Percentiles rank a stretch among this genome's conserved stretches.
phyloP scores from a whole-genome alignment of 2,329 filamentous ascomycete genomes.

The Alternaria tenuissima region DNA sequence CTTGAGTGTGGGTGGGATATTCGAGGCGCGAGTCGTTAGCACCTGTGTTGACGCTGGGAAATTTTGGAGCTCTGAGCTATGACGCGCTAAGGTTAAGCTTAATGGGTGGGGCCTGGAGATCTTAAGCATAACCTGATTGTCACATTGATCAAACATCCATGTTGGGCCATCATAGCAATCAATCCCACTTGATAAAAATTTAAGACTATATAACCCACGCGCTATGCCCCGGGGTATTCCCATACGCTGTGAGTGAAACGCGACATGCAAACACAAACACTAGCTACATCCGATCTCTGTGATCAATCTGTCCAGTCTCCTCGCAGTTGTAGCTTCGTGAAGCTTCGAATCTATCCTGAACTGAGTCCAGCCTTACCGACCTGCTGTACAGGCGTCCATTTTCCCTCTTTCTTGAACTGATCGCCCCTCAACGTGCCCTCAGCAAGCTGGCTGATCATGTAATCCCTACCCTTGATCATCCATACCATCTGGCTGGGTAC shows the following conservation, averaged over 20 bases:
- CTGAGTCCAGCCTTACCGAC: conserved; percentile 34
- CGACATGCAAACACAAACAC: not conserved
- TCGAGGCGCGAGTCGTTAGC: not conserved
- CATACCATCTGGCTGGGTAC: conserved; percentile 54
- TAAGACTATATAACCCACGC: not conserved
- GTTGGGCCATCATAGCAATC: not conserved
- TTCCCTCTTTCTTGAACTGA: conserved; percentile 47
- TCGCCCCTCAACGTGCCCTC: conserved; percentile 39
- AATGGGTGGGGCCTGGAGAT: conserved; percentile 19
- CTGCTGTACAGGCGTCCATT: conserved; percentile 43
- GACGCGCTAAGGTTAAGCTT: conserved; percentile 32
- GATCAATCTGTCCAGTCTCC: not conserved
- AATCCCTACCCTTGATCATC: conserved; percentile 56
- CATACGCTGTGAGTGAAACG: conserved; percentile 3
- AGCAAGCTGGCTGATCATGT: conserved; percentile 44
- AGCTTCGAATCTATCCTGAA: conserved; percentile 17
- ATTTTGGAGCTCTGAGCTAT: conserved; percentile 40
- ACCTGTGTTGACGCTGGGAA: conserved; percentile 21
- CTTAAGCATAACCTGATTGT: not conserved
- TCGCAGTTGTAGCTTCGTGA: not conserved
- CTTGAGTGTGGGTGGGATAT: not conserved
- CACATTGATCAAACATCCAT: not conserved
- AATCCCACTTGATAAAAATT: not conserved
- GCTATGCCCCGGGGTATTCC: conserved; percentile 4
- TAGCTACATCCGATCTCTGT: not conserved